These are phyloP conservation scores for Tripidium arundinaceum DNA, from an alignment of 202 grass and related monocot genomes.

Conservation along the genomic window DNA sequence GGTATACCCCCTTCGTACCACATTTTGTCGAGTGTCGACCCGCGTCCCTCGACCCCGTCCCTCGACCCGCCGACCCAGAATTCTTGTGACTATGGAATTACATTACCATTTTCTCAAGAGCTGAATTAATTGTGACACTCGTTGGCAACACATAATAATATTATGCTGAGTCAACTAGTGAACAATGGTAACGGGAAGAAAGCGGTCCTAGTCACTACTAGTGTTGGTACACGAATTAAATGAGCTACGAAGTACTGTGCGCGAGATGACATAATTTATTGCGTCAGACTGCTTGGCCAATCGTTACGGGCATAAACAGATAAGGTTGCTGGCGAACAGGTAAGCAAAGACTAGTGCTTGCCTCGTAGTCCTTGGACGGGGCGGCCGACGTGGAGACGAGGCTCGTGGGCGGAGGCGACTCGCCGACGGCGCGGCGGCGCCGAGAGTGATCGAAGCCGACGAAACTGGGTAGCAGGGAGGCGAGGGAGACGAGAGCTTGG, in stretches of 20 bases:
- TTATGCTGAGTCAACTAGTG: background rate
- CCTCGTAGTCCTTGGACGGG: constrained; percentile 69
- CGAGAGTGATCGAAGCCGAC: constrained; percentile 8
- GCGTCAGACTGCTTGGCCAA: background rate
- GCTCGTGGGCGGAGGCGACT: constrained; percentile 24
- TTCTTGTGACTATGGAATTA: too few species aligned
- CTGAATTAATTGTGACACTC: background rate
- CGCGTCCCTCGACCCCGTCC: too few species aligned
- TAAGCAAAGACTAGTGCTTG: constrained; percentile 4
- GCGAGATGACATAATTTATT: background rate
- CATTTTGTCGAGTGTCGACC: too few species aligned
- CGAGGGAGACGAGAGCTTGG: background rate
- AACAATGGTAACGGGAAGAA: background rate
- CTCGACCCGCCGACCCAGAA: too few species aligned
- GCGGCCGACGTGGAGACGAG: constrained; percentile 35
- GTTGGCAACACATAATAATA: background rate
- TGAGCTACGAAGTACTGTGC: background rate
- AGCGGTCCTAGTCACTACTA: background rate
- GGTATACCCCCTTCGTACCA: too few species aligned
- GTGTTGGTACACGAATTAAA: background rate
- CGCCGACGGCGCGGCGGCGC: background rate
- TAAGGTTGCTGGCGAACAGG: background rate
- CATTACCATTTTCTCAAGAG: background rate
- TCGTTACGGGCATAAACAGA: background rate
- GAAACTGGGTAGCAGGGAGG: background rate